Evolutionary conservation across 306 rosid genomes (phyloP), one percentile per base, ranked within the genome.

Genomic region (Clitoria ternatea): DNA sequence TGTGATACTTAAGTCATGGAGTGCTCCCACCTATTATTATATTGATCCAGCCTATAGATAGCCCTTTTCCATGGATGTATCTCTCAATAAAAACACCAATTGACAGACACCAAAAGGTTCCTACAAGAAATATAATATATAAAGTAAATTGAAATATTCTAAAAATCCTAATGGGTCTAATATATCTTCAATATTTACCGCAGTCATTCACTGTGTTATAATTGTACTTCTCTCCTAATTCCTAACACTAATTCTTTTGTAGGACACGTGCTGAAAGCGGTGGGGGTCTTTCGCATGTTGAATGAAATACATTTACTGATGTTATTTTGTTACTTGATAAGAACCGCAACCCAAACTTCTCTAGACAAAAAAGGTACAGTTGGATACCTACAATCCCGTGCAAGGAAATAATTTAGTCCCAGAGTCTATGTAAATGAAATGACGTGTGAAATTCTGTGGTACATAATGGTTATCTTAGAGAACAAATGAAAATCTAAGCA

Each of bases 181-280:
- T n/a, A n/a, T n/a, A n/a, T n/a, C n/a, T n/a, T n/a, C n/a, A n/a
- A n/a, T n/a, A n/a, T n/a, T n/a, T n/a, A n/a, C n/a, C n/a, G n/a
- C n/a, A n/a, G n/a, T n/a, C n/a, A n/a, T n/a, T n/a, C n/a, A n/a
- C 65, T 48, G 56, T 55, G 36, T 37, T 45, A 35, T 50, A 29
- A 32, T 17, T 29, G 30, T 39, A 36, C 20, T 3, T 47, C 19
- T 52, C 70, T 54, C 20, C 44, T 56, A 18, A 66, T 66, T 60
- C 55, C 26, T 13, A 12, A 47, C 36, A 19, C 42, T 43, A 32
- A 55, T 66, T 35, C 29, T 33, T 76, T 68, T 72, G 66, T 70
- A 93, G 98, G 89, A 86, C 98, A 6, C 82, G 23, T 55, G 92
- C 97, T 32, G 97, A 90, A 79, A 80, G 87, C 47, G 82, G 97